Conservation (phyloP, 176 grass and related monocot species). For the Oryza coarctata region DNA sequence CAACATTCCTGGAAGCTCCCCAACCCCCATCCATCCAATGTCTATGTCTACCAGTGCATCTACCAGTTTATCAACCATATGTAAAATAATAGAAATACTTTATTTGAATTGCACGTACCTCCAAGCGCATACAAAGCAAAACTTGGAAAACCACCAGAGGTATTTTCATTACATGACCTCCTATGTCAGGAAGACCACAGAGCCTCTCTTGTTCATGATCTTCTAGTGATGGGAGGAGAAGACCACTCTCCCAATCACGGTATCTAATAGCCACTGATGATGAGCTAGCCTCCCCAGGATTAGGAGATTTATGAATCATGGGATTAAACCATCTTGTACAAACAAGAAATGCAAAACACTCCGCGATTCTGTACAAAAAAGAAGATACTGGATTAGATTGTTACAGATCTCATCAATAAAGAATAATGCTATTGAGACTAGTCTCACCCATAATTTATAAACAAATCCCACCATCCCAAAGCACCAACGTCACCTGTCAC, state of each 20-base stretch:
- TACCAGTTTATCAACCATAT: conserved; percentile 13
- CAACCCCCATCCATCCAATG: neutral
- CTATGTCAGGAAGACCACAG: conserved; percentile 85
- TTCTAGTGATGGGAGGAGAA: conserved; percentile 71
- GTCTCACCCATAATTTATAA: conserved; percentile 95
- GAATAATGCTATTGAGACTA: conserved; percentile 19
- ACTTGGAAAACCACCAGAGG: conserved; percentile 85
- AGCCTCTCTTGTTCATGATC: conserved; percentile 73
- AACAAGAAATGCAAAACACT: conserved; percentile 94
- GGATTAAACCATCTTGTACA: conserved; percentile 98
- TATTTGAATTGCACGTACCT: conserved; percentile 52
- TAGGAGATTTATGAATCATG: conserved; percentile 76
- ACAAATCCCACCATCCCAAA: conserved; percentile 93
- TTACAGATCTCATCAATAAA: conserved; percentile 20
- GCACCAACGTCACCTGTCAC: conserved; percentile 79
- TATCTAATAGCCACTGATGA: conserved; percentile 78
- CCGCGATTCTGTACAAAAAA: conserved; percentile 72
- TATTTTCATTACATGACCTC: conserved; percentile 96
- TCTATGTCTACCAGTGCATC: conserved; percentile 5
- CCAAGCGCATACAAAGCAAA: conserved; percentile 89
- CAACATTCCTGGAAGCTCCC: neutral
- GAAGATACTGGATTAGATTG: conserved; percentile 33
- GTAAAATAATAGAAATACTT: neutral
- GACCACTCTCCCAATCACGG: conserved; percentile 81
- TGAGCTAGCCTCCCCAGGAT: conserved; percentile 71